Evolutionary conservation across 345 rosid species (phyloP).

Genomic region (Ricinus communis): DNA sequence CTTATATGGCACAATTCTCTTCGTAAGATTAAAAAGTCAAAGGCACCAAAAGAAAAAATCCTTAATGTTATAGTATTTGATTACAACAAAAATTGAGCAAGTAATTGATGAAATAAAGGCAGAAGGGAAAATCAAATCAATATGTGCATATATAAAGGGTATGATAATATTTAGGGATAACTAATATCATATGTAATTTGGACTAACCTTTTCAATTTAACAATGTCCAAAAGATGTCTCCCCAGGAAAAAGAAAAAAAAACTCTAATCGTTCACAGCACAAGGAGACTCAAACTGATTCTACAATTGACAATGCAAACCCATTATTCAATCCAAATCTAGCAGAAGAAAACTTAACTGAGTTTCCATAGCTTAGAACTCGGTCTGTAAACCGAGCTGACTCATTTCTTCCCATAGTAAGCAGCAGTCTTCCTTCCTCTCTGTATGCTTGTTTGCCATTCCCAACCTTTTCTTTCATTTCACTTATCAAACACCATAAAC

Average conservation of each 20-base stretch:
- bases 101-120: too few relatives aligned
- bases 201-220: not conserved
- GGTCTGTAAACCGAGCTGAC: slow-evolving; percentile 64
- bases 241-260: not conserved
- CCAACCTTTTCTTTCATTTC: slow-evolving; percentile 44
- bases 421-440: slow-evolving; percentile 27
- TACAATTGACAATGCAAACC: not conserved
- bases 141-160: too few relatives aligned
- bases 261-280: not conserved
- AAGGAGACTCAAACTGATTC: not conserved
- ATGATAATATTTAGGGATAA: too few relatives aligned
- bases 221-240: not conserved
- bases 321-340: slow-evolving; percentile 37
- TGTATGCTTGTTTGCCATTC: slow-evolving; percentile 5
- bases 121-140: too few relatives aligned
- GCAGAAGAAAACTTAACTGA: slow-evolving; percentile 45
- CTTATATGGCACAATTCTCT: too few relatives aligned
- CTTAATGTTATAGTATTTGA: too few relatives aligned
- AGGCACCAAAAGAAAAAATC: too few relatives aligned
- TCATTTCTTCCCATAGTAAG: slow-evolving; percentile 33
- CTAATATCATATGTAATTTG: too few relatives aligned
- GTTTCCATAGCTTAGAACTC: slow-evolving; percentile 28
- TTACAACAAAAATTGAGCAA: too few relatives aligned
- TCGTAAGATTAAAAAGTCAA: too few relatives aligned
- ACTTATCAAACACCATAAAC: slow-evolving; percentile 46